phyloP scores from a whole-genome alignment of 2,329 filamentous ascomycete genomes.

The Dothistroma pini region DNA sequence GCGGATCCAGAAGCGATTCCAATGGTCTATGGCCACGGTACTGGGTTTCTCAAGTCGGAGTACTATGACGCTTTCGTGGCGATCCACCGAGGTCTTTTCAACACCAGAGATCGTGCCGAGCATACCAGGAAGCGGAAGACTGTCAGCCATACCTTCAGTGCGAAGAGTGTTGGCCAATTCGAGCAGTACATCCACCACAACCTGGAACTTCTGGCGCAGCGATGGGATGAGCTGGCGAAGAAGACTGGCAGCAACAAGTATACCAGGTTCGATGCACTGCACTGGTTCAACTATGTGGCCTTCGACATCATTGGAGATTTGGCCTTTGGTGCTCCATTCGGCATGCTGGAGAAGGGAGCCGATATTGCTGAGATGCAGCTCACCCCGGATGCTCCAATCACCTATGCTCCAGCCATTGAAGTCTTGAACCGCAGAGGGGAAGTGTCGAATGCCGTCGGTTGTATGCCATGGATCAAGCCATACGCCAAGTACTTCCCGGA shows the following conservation, averaged over 20 bases:
- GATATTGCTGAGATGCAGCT: slow-evolving; percentile 34
- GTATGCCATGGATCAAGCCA: slow-evolving; percentile 68
- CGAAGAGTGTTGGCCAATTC: slow-evolving; percentile 69
- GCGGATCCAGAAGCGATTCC: slow-evolving; percentile 76
- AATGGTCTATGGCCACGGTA: slow-evolving; percentile 65
- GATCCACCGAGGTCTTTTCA: slow-evolving; percentile 82
- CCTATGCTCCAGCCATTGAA: slow-evolving; percentile 61
- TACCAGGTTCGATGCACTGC: slow-evolving; percentile 56
- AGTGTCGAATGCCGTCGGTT: slow-evolving; percentile 73
- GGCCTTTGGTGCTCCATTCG: slow-evolving; percentile 64
- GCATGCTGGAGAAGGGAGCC: slow-evolving; percentile 72
- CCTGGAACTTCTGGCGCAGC: slow-evolving; percentile 66
- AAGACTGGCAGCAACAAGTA: slow-evolving; percentile 52
- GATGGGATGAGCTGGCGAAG: slow-evolving; percentile 66
- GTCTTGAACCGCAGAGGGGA: slow-evolving; percentile 86
- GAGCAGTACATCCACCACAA: slow-evolving; percentile 86
- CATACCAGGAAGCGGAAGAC: slow-evolving; percentile 88
- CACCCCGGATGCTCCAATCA: slow-evolving; percentile 29
- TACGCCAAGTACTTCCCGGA: slow-evolving; percentile 68
- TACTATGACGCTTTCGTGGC: slow-evolving; percentile 93
- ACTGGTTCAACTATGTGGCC: slow-evolving; percentile 76
- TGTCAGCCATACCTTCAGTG: slow-evolving; percentile 79
- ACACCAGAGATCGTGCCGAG: slow-evolving; percentile 75
- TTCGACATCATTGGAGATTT: slow-evolving; percentile 69
- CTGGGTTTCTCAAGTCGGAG: slow-evolving; percentile 55